phyloP scores from a whole-genome alignment of 2,329 filamentous ascomycete genomes.

The Fusarium guadeloupense region DNA sequence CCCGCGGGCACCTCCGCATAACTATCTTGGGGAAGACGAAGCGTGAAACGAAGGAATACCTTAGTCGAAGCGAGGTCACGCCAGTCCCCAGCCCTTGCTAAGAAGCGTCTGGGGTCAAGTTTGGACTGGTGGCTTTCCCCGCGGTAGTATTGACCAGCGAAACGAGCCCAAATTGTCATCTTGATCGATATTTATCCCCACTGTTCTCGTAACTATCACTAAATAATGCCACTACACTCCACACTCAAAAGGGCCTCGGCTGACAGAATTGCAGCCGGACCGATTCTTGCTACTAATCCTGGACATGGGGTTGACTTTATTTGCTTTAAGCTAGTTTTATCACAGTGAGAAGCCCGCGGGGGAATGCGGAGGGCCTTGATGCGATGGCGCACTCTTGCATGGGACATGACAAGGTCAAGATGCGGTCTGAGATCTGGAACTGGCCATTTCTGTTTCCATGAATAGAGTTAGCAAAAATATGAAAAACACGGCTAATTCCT shows the following conservation, averaged over 20 bases:
- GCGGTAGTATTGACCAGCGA: conserved; percentile 1
- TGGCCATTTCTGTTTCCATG: conserved; percentile 10
- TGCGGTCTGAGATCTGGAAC: conserved; percentile 17
- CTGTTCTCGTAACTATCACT: neutral
- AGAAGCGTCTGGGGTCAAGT: conserved; percentile 1
- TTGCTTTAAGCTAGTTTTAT: conserved; percentile 21
- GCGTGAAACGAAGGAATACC: conserved; percentile 6
- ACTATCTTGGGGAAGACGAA: conserved; percentile 19
- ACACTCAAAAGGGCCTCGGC: conserved; percentile 25
- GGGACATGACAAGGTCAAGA: neutral
- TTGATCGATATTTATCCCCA: conserved; percentile 4
- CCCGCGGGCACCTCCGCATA: conserved; percentile 1
- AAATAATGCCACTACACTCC: conserved; percentile 3
- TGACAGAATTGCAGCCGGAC: conserved; percentile 37
- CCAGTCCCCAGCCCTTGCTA: neutral
- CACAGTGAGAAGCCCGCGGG: conserved; percentile 19
- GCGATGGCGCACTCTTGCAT: neutral
- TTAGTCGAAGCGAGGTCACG: neutral
- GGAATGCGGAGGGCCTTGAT: conserved; percentile 17
- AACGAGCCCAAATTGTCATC: conserved; percentile 15
- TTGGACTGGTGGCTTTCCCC: conserved; percentile 10
- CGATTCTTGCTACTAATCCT: conserved; percentile 23
- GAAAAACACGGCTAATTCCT: neutral
- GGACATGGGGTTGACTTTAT: neutral
- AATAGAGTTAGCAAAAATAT: conserved; percentile 19